These are phyloP conservation scores for Melastoma malabathricum DNA, from an alignment of 345 rosid species.

Conservation along the genomic window DNA sequence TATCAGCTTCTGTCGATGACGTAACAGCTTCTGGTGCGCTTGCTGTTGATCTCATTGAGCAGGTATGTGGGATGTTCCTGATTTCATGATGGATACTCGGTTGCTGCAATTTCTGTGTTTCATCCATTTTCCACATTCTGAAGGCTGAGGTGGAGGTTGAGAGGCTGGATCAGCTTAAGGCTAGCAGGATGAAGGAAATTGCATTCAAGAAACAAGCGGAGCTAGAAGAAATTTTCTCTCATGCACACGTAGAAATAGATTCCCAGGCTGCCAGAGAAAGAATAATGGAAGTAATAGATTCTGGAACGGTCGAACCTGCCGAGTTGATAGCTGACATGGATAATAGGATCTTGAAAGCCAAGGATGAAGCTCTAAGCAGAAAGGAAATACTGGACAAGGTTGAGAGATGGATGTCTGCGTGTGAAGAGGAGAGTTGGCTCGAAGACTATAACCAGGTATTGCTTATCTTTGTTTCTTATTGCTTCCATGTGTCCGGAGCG, in stretches of 20 bases:
- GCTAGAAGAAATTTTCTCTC: constrained; percentile 78
- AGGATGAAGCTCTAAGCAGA: constrained; percentile 81
- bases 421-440: constrained; percentile 99
- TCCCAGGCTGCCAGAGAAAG: constrained; percentile 82
- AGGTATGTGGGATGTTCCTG: constrained; percentile 30
- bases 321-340: constrained; percentile 96
- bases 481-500: too few species aligned
- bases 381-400: constrained; percentile 94
- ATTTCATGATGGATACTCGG: not conserved
- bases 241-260: constrained; percentile 71
- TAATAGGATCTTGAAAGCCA: constrained; percentile 74
- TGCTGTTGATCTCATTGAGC: constrained; percentile 74
- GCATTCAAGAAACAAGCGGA: constrained; percentile 86
- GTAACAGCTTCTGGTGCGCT: constrained; percentile 79
- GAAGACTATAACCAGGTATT: constrained; percentile 92
- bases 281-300: constrained; percentile 65
- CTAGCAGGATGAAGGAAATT: constrained; percentile 93
- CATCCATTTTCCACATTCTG: not conserved
- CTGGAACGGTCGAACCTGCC: constrained; percentile 79
- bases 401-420: constrained; percentile 98
- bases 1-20: constrained; percentile 71
- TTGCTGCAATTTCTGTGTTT: not conserved
- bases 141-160: constrained; percentile 93
- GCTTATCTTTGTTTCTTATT: constrained; percentile 1
- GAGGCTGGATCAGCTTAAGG: constrained; percentile 87